phyloP scores from a whole-genome alignment of 352 stramenopile genomes.

The Phytophthora ohioensis region DNA sequence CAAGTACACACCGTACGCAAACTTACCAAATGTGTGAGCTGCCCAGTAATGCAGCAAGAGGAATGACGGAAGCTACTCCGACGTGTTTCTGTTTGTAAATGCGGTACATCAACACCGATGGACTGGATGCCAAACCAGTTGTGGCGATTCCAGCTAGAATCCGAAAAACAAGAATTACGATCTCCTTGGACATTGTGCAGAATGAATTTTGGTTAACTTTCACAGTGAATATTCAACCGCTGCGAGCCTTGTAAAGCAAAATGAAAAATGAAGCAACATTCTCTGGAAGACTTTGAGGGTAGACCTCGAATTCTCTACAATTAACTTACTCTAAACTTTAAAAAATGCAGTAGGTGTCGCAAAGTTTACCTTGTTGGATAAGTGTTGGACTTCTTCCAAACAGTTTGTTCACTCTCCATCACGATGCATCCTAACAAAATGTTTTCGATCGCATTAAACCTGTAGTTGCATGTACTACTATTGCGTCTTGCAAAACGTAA shows the following conservation, averaged over 20 bases:
- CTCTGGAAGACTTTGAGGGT: not conserved
- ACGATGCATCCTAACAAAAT: conserved; percentile 27
- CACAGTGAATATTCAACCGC: not conserved
- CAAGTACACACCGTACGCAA: not conserved
- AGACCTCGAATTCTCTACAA: not conserved
- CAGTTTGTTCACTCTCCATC: conserved; percentile 13
- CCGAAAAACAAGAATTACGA: conserved; percentile 20
- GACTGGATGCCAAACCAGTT: conserved; percentile 37
- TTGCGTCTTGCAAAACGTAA: too few relatives aligned
- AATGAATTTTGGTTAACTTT: not conserved
- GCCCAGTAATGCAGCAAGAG: conserved; percentile 45
- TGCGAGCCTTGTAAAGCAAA: conserved; percentile 3
- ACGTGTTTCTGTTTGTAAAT: conserved; percentile 48
- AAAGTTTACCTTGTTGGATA: conserved; percentile 10
- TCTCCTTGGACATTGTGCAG: conserved; percentile 14
- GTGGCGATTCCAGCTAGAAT: conserved; percentile 25
- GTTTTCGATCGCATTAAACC: conserved; percentile 9
- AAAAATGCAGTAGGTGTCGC: not conserved
- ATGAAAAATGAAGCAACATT: conserved; percentile 5
- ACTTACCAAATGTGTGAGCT: conserved; percentile 43
- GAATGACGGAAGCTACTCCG: conserved; percentile 41
- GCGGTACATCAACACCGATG: conserved; percentile 35
- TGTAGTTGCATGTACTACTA: too few relatives aligned
- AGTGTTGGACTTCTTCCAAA: conserved; percentile 17
- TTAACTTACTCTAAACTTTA: not conserved